Evolutionary conservation across 306 rosid genomes (phyloP).

Genomic region (Ceratonia siliqua): DNA sequence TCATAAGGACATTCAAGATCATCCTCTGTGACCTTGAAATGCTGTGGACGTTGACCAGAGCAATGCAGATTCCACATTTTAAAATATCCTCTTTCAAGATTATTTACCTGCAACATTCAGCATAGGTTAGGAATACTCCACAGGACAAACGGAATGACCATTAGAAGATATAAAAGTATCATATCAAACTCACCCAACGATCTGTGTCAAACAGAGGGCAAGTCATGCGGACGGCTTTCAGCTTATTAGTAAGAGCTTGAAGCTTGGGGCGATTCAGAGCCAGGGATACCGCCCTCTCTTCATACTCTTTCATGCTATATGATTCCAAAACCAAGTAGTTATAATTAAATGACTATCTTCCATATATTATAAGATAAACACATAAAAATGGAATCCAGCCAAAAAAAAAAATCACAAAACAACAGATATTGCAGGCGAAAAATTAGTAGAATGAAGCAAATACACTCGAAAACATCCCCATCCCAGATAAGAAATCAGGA

Average conservation of each 20-base stretch:
- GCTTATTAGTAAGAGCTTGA: conserved; percentile 68
- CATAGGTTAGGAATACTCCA: background rate
- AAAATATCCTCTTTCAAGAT: conserved; percentile 55
- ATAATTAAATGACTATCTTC: background rate
- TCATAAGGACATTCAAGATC: conserved; percentile 55
- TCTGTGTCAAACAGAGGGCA: conserved; percentile 91
- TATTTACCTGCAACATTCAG: conserved; percentile 46
- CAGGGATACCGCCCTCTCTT: conserved; percentile 85
- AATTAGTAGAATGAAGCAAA: background rate
- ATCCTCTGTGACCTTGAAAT: conserved; percentile 52
- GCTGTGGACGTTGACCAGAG: conserved; percentile 54
- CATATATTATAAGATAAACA: background rate
- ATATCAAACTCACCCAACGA: conserved; percentile 70
- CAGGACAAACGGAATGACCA: background rate
- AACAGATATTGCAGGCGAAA: background rate
- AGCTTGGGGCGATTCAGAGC: conserved; percentile 81
- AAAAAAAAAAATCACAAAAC: background rate
- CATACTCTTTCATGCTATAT: conserved; percentile 79
- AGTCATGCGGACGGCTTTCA: conserved; percentile 71
- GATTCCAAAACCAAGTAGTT: conserved; percentile 10
- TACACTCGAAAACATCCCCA: background rate
- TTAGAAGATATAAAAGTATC: background rate
- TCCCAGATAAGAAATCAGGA: background rate
- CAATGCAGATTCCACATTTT: conserved; percentile 60
- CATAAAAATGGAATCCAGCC: background rate